Evolutionary conservation across 495 filamentous ascomycete species (phyloP).

Genomic region (Tuber magnatum): DNA sequence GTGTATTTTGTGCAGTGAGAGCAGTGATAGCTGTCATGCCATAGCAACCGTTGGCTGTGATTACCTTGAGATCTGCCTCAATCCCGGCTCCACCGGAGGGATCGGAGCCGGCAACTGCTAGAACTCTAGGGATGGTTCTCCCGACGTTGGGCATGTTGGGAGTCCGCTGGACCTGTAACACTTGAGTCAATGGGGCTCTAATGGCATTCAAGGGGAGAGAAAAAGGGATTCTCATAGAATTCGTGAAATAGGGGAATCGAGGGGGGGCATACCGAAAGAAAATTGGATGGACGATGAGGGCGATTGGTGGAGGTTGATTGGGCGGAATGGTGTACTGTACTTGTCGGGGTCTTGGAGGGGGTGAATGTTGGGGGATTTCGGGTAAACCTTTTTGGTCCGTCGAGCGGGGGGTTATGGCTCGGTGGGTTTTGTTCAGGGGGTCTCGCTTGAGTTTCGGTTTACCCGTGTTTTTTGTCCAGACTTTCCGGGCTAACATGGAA

Average conservation of each 20-base stretch:
- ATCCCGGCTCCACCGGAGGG: conserved; percentile 87
- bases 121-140: conserved; percentile 45
- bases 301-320: neutral
- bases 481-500: too few relatives aligned
- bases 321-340: neutral
- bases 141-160: conserved; percentile 9
- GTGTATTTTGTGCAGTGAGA: conserved; percentile 88
- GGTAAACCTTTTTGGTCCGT: neutral
- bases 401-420: neutral
- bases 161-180: neutral
- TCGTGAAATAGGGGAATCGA: neutral
- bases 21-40: conserved; percentile 96
- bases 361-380: neutral
- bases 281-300: neutral
- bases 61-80: conserved; percentile 92
- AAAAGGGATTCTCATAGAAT: neutral
- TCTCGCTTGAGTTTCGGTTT: too few relatives aligned
- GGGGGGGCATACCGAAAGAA: neutral
- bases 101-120: conserved; percentile 81
- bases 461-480: too few relatives aligned
- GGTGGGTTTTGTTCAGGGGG: neutral
- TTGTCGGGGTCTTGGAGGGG: neutral
- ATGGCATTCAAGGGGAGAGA: neutral
- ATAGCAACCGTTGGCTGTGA: conserved; percentile 85
- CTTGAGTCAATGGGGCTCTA: neutral